These are phyloP conservation scores for Microsporum canis DNA, from an alignment of 2,329 filamentous ascomycete species.

Conservation along the genomic window DNA sequence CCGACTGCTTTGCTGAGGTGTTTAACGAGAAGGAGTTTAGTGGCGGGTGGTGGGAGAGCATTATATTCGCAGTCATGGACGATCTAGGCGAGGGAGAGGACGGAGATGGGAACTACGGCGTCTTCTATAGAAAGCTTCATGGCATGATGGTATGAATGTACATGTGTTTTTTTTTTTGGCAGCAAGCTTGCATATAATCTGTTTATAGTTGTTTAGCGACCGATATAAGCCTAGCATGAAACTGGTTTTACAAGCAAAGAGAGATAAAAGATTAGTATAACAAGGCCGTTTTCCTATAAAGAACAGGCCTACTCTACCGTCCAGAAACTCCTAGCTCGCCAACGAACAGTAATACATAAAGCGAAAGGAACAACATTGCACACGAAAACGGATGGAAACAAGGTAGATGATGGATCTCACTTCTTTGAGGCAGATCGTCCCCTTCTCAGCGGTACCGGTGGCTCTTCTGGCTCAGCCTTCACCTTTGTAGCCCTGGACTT, in stretches of 20 bases:
- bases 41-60: conserved; percentile 52
- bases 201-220: neutral
- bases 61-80: conserved; percentile 53
- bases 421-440: conserved; percentile 12
- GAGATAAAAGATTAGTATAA: neutral
- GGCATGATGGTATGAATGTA: conserved; percentile 20
- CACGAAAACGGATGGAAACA: neutral
- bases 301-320: neutral
- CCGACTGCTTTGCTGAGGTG: conserved; percentile 50
- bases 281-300: neutral
- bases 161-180: neutral
- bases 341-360: neutral
- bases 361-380: neutral
- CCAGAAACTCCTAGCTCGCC: neutral
- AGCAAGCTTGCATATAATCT: neutral
- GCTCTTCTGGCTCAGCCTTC: neutral
- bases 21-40: conserved; percentile 50
- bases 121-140: conserved; percentile 23
- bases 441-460: conserved; percentile 8
- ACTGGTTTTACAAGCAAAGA: neutral
- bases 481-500: neutral
- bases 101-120: conserved; percentile 23
- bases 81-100: conserved; percentile 18
- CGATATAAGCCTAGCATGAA: neutral
- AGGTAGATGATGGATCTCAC: neutral